Evolutionary conservation across 208 protist genomes (phyloP).

Genomic region (Lotmaria passim): DNA sequence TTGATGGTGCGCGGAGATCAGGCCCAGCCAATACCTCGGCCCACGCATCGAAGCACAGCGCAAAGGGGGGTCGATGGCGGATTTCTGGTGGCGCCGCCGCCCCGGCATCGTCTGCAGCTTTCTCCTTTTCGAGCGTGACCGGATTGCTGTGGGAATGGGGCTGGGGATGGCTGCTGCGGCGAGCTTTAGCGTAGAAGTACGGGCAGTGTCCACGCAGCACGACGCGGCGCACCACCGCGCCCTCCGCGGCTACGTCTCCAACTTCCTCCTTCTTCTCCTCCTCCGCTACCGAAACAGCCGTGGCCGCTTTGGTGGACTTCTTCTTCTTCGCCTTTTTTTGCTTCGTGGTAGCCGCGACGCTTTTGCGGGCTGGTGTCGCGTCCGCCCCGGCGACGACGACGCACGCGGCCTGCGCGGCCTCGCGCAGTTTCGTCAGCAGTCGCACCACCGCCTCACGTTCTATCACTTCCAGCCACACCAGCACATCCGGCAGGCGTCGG

Average conservation of each 20-base stretch:
- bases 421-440: not conserved
- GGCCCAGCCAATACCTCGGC: conserved; percentile 19
- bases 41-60: conserved; percentile 62
- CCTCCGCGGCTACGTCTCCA: conserved; percentile 10
- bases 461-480: conserved; percentile 58
- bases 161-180: not conserved
- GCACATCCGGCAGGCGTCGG: conserved; percentile 41
- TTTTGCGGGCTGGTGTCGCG: not conserved
- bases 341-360: not conserved
- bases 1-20: not conserved
- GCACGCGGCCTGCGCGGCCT: not conserved
- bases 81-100: not conserved
- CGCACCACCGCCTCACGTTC: conserved; percentile 18
- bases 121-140: not conserved
- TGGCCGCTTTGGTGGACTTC: not conserved
- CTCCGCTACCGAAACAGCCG: not conserved
- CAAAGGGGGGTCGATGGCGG: conserved; percentile 26
- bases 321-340: not conserved
- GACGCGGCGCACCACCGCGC: conserved; percentile 36
- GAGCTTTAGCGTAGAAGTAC: conserved; percentile 8
- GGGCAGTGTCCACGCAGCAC: conserved; percentile 35
- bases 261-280: not conserved
- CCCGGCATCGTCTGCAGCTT: not conserved
- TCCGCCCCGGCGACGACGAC: not conserved
- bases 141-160: not conserved